Base-by-base conservation (phyloP, 192 early-diverging fungal genomes). In the Coemansia sp. region DNA sequence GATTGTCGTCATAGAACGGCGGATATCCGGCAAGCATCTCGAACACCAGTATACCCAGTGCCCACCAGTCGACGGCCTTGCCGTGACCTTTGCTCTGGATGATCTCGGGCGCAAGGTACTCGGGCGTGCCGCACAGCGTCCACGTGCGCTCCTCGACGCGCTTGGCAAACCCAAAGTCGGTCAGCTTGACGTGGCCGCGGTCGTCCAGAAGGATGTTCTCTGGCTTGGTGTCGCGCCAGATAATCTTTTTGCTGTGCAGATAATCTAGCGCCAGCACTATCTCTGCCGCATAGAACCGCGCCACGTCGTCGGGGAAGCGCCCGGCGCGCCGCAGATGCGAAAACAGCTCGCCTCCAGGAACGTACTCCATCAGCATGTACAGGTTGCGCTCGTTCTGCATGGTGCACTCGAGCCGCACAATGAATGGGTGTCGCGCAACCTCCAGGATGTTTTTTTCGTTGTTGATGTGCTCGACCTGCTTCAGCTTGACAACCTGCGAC, bases 51-150 rank as follows among this genome's bases (percentile, higher is more conserved):
- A 99, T 97, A 51, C 97, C 97, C 45, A 99, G 85, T 28, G 96
- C 96, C 97, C 97, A 99, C 97, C 97, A 99, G 78, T 99, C 97
- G 8, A 99, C 97, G 5, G 97, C 90, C 73, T 96, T 97, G 17
- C 95, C 94, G 73, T 99, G 95, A 18, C 97, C 97, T 86, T 94
- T 95, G 67, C 90, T 90, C 82, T 96, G 94, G 84, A 99, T 99
- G 64, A 99, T 99, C 81, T 92, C 92, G 15, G 97, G 97, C 48
- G 97, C 97, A 52, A 99, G 83, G 78, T 99, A 99, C 74, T 97
- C 97, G 55, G 95, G 96, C 6, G 97, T 99, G 20, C 97, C 97
- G 81, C 97, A 99, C 61, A 99, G 79, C 52, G 97, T 99, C 96
- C 96, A 99, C 51, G 97, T 99, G 85, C 97, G 76, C 51, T 83